A percentile compares a stretch with the other conserved stretches of the same genome.
Evolutionary conservation across 1,284 basidiomycete genomes (phyloP).

Genomic region (Irpex rosettiformis): DNA sequence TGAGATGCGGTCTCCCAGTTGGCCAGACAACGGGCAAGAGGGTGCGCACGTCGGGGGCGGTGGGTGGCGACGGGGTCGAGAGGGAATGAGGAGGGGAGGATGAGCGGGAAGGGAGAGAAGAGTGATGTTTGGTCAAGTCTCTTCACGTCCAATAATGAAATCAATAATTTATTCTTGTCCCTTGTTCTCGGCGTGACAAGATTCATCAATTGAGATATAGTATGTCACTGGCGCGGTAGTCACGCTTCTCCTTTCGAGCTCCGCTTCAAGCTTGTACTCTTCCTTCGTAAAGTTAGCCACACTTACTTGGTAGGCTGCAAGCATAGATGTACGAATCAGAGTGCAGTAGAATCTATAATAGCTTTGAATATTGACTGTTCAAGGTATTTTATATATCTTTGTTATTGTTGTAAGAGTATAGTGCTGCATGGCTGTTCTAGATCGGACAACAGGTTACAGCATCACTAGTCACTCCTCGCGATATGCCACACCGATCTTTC

Average conservation of each 20-base stretch:
- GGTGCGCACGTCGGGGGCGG: background rate
- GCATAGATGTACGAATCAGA: too few relatives aligned
- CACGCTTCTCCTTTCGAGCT: background rate
- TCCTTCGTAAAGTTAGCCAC: too few relatives aligned
- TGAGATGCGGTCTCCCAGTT: background rate
- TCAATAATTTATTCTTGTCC: slow-evolving; percentile 5
- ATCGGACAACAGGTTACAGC: too few relatives aligned
- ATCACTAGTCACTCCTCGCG: too few relatives aligned
- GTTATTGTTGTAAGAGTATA: too few relatives aligned
- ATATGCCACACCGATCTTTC: too few relatives aligned
- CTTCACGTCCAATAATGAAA: slow-evolving; percentile 1
- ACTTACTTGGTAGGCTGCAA: too few relatives aligned
- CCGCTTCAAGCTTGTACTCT: too few relatives aligned
- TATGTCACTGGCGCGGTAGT: slow-evolving; percentile 5
- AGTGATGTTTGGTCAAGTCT: slow-evolving; percentile 17
- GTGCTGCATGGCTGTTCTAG: too few relatives aligned
- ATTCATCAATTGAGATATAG: slow-evolving; percentile 12
- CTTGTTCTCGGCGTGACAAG: slow-evolving; percentile 12
- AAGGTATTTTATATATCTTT: too few relatives aligned
- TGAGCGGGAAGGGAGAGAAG: slow-evolving; percentile 17
- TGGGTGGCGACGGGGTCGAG: slow-evolving; percentile 2
- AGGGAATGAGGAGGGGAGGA: background rate
- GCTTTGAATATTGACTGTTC: too few relatives aligned
- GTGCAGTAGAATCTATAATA: too few relatives aligned
- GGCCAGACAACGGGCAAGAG: background rate